Evolutionary conservation across 306 rosid genomes (phyloP).

Genomic region (Gleditsia sinensis): DNA sequence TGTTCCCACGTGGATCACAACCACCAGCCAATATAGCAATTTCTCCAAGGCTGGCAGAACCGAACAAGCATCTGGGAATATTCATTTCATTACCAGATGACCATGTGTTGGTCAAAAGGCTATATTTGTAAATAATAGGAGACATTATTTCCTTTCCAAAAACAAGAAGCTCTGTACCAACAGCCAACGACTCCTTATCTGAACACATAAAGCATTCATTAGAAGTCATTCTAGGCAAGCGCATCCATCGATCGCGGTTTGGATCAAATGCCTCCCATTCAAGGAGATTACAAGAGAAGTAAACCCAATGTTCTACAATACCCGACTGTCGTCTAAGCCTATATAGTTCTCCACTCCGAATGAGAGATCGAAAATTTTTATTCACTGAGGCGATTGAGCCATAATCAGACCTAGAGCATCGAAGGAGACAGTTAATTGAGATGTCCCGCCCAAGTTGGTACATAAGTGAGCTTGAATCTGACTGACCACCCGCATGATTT

Average conservation of each 20-base stretch:
- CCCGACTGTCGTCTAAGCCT: conserved; percentile 55
- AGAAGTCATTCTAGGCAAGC: conserved; percentile 58
- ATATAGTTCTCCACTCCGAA: conserved; percentile 65
- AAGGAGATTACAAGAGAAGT: conserved; percentile 65
- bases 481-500: conserved; percentile 30
- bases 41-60: conserved; percentile 68
- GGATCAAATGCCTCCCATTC: conserved; percentile 88
- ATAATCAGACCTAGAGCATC: conserved; percentile 71
- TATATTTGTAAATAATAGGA: conserved; percentile 57
- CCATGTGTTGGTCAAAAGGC: conserved; percentile 72
- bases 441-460: conserved; percentile 59
- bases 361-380: conserved; percentile 51
- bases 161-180: conserved; percentile 83
- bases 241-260: conserved; percentile 50
- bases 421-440: conserved; percentile 56
- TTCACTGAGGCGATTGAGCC: conserved; percentile 62
- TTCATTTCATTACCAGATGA: conserved; percentile 55
- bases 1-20: conserved; percentile 53
- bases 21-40: conserved; percentile 84
- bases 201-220: conserved; percentile 66
- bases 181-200: conserved; percentile 78
- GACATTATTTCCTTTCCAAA: conserved; percentile 63
- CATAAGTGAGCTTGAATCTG: conserved; percentile 47
- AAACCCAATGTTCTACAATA: conserved; percentile 72
- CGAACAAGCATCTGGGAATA: conserved; percentile 72